phyloP scores from a whole-genome alignment of 2,329 filamentous ascomycete genomes.

The Nothophoma quercina region DNA sequence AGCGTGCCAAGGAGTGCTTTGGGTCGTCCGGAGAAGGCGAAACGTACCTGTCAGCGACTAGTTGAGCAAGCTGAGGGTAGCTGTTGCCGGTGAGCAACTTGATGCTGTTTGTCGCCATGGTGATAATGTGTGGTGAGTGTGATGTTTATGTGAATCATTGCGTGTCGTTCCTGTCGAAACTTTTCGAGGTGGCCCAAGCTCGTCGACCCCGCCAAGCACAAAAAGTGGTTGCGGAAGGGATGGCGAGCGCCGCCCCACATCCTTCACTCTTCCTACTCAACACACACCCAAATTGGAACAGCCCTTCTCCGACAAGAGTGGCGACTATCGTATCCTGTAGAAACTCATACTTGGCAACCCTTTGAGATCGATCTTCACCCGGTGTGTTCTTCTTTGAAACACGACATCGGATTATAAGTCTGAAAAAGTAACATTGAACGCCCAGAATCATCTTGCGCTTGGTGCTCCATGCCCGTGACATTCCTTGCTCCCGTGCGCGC shows the following conservation, averaged over 20 bases:
- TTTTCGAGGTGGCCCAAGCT: slow-evolving; percentile 34
- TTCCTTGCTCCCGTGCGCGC: neutral
- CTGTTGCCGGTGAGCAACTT: slow-evolving; percentile 79
- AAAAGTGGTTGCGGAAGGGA: neutral
- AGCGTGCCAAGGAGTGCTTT: slow-evolving; percentile 19
- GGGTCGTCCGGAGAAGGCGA: slow-evolving; percentile 8
- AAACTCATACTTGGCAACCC: too few relatives aligned
- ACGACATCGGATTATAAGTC: neutral
- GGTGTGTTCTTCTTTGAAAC: slow-evolving; percentile 7
- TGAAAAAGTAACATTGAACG: neutral
- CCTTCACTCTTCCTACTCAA: neutral
- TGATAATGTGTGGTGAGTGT: slow-evolving; percentile 24
- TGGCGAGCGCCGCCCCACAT: neutral
- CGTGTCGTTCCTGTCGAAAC: slow-evolving; percentile 19
- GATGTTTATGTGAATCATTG: slow-evolving; percentile 20
- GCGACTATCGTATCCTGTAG: neutral
- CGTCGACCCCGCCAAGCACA: slow-evolving; percentile 8
- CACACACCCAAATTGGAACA: neutral
- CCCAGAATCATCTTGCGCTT: slow-evolving; percentile 3
- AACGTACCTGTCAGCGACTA: slow-evolving; percentile 70
- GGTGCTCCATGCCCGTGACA: neutral
- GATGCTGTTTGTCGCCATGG: slow-evolving; percentile 76
- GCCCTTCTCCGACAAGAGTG: neutral
- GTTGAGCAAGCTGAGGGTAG: slow-evolving; percentile 74
- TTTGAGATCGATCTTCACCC: too few relatives aligned